Evolutionary conservation across 2,329 filamentous ascomycete species (phyloP).

Genomic region (Alternaria postmessia): DNA sequence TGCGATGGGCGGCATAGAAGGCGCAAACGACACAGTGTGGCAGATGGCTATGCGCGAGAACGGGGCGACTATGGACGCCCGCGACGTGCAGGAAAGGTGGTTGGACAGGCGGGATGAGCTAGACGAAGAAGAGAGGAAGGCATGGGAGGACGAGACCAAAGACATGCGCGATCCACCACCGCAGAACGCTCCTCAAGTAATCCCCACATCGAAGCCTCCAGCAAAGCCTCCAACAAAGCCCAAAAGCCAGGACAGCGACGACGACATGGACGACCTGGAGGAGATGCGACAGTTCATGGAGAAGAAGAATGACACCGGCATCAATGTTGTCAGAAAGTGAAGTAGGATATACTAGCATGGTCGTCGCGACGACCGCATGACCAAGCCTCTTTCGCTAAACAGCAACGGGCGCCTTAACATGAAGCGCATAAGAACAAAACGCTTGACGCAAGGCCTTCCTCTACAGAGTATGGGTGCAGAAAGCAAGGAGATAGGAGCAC

Average conservation of each 20-base stretch:
- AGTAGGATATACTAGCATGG: background rate
- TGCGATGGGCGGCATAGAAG: slow-evolving; percentile 88
- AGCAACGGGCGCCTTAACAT: no score
- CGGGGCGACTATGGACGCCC: slow-evolving; percentile 75
- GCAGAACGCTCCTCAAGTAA: slow-evolving; percentile 12
- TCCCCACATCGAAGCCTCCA: slow-evolving; percentile 9
- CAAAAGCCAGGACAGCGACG: slow-evolving; percentile 31
- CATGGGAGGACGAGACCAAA: slow-evolving; percentile 78
- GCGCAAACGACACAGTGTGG: slow-evolving; percentile 97
- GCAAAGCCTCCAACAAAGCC: slow-evolving; percentile 10
- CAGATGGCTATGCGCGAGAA: slow-evolving; percentile 86
- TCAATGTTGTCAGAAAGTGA: slow-evolving; percentile 73
- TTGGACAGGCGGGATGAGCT: slow-evolving; percentile 88
- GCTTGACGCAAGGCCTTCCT: background rate
- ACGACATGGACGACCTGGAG: slow-evolving; percentile 50
- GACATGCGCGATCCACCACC: slow-evolving; percentile 37
- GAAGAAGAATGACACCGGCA: slow-evolving; percentile 64
- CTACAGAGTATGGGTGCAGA: no score
- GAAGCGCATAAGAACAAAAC: background rate
- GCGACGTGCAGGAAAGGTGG: slow-evolving; percentile 96
- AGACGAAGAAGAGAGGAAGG: slow-evolving; percentile 78
- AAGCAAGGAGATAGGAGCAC: no score
- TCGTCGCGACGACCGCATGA: background rate
- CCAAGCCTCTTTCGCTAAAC: background rate
- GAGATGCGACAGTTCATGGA: slow-evolving; percentile 51